Base-by-base conservation (phyloP, 2,329 filamentous ascomycete species). In the Rosellinia necatrix region DNA sequence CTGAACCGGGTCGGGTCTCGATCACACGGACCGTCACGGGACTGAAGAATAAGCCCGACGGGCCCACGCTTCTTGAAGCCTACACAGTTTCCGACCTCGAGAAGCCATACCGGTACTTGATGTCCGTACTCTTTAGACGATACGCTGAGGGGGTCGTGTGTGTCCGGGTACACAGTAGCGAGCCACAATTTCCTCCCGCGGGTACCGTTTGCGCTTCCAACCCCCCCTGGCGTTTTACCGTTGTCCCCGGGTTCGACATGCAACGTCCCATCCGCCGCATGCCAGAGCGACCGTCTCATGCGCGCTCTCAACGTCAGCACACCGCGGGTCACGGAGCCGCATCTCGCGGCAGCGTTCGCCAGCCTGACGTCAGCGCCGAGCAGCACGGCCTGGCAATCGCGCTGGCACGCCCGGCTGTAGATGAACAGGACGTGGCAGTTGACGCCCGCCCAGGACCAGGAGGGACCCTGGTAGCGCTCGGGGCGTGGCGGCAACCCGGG, bases 21-120 rank as follows among this genome's bases (percentile, higher is more conserved):
- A 3, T 30, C 24, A 40, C 4, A 9, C 13, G n/a, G 29, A 10
- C n/a, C 25, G 10, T 38, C 12, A 2, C 35, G 19, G 15, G 35
- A 35, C 12, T 53, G 27, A 32, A 48, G 43, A 35, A 48, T 21
- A 41, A 53, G 51, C 37, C 51, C 51, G 42, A 53, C 43, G 3
- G 51, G 51, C 35, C 51, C 51, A 22, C 51, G 51, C 43, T 29
- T 53, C 35, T 42, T 48, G 4, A 53, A 37, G 8, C 51, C 27
- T 7, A 48, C 43, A 6, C 42, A 48, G 7, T 29, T 3, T 15
- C 51, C 51, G 3, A 53, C 17, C 35, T 53, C 51, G 15, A 53
- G 22, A 22, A 53, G 43, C 42, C 42, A 40, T 12, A 53, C 35
- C 1, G 27, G 43, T 17, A 30, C 27, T 15, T 38, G 25, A 17